phyloP scores from a whole-genome alignment of 1,139 yeast species.

The Candida freyschussii region DNA sequence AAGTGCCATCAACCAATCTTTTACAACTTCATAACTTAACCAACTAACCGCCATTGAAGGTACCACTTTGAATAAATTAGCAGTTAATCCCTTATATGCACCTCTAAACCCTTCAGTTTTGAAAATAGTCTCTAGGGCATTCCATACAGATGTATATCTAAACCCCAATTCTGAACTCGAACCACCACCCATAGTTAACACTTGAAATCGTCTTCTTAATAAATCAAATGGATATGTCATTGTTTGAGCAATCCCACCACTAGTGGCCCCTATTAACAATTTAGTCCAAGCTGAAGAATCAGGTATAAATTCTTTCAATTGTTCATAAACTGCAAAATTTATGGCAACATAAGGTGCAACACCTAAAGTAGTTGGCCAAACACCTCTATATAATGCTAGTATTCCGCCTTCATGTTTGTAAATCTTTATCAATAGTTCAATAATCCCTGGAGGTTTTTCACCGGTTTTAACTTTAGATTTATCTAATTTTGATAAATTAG shows the following conservation, averaged over 20 bases:
- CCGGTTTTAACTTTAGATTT: constrained; percentile 37
- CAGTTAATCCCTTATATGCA: constrained; percentile 81
- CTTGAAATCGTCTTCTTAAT: constrained; percentile 85
- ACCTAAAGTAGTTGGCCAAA: constrained; percentile 84
- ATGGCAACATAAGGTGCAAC: constrained; percentile 96
- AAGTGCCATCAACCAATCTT: constrained; percentile 30
- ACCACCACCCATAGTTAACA: constrained; percentile 58
- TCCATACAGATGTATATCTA: constrained; percentile 64
- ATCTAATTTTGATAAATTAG: constrained; percentile 53
- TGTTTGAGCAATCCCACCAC: constrained; percentile 83
- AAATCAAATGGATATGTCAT: constrained; percentile 89
- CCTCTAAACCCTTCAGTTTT: constrained; percentile 73
- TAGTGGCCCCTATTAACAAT: constrained; percentile 73
- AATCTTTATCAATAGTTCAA: constrained; percentile 52
- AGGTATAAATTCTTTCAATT: constrained; percentile 52
- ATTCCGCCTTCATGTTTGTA: constrained; percentile 79
- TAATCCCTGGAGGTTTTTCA: constrained; percentile 62
- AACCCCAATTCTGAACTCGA: constrained; percentile 64
- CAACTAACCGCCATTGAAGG: constrained; percentile 96
- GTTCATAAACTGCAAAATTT: constrained; percentile 87
- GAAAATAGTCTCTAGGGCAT: constrained; percentile 67
- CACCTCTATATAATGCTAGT: constrained; percentile 73
- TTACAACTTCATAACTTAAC: constrained; percentile 74
- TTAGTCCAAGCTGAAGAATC: constrained; percentile 45
- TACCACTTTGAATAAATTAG: constrained; percentile 84